phyloP scores from a whole-genome alignment of 345 rosid genomes.

The Heritiera littoralis region DNA sequence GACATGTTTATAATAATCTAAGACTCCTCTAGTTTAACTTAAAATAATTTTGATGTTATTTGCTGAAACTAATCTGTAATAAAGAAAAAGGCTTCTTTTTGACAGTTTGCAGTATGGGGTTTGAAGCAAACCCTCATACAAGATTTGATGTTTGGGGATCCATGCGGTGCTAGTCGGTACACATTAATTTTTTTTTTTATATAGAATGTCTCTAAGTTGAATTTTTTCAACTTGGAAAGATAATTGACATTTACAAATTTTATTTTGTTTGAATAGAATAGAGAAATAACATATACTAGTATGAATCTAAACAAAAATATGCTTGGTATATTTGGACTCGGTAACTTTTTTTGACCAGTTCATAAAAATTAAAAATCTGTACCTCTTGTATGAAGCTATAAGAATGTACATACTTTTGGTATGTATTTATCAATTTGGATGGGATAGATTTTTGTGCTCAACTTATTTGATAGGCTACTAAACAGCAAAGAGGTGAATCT shows the following conservation, averaged over 20 bases:
- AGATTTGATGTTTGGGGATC: background rate
- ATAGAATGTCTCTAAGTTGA: background rate
- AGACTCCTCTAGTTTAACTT: background rate
- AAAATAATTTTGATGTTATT: background rate
- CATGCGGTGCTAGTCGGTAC: background rate
- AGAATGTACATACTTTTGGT: background rate
- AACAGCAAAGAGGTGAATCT: background rate
- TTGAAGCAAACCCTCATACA: background rate
- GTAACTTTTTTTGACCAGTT: background rate
- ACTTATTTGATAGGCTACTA: background rate
- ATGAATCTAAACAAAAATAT: background rate
- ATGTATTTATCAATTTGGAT: background rate
- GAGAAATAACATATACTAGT: background rate
- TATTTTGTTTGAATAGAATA: background rate
- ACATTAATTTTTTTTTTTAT: background rate
- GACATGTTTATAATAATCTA: background rate
- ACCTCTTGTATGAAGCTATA: background rate
- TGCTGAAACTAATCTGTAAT: background rate
- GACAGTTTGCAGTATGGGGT: background rate
- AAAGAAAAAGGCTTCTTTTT: background rate
- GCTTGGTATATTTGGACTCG: background rate
- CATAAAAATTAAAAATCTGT: background rate
- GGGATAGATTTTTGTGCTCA: background rate
- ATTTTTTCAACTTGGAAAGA: background rate
- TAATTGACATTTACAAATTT: background rate